Evolutionary conservation across 2,329 filamentous ascomycete species (phyloP).

Genomic region (Hymenoscyphus fructigenus): DNA sequence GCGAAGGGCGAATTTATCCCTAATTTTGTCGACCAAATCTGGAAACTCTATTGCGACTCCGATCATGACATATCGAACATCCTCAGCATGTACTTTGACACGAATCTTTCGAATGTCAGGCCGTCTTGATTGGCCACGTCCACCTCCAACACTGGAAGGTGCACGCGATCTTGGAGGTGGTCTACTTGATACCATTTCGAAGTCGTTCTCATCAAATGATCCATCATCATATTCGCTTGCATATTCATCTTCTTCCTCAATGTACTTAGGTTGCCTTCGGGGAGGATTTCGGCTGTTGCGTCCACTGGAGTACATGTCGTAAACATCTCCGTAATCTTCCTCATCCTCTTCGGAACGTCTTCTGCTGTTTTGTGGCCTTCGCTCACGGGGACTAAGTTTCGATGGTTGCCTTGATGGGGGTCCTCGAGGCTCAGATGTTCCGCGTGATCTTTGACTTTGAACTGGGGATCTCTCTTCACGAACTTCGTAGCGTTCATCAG

Average conservation of each 20-base stretch:
- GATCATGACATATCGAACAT: constrained; percentile 92
- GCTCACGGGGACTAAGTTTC: constrained; percentile 20
- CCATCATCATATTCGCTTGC: constrained; percentile 70
- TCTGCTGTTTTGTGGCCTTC: constrained; percentile 23
- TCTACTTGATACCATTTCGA: constrained; percentile 70
- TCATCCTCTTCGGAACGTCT: constrained; percentile 46
- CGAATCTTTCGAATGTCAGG: constrained; percentile 76
- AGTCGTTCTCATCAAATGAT: constrained; percentile 73
- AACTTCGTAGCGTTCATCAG: constrained; percentile 42
- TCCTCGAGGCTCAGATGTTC: constrained; percentile 50
- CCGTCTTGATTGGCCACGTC: constrained; percentile 55
- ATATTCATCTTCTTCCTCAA: constrained; percentile 78
- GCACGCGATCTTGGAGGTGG: constrained; percentile 45
- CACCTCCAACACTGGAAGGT: constrained; percentile 36
- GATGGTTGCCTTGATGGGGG: constrained; percentile 39
- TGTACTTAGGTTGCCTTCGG: constrained; percentile 58
- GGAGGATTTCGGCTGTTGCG: constrained; percentile 38
- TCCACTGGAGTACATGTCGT: constrained; percentile 64
- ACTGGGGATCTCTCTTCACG: constrained; percentile 29
- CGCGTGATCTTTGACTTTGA: constrained; percentile 44
- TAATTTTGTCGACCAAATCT: constrained; percentile 75
- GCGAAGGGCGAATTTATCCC: constrained; percentile 80
- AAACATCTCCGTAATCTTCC: constrained; percentile 57
- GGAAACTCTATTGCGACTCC: constrained; percentile 68
- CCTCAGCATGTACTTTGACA: constrained; percentile 87